phyloP scores from a whole-genome alignment of 441 rosid genomes.

The Adansonia grandidieri region DNA sequence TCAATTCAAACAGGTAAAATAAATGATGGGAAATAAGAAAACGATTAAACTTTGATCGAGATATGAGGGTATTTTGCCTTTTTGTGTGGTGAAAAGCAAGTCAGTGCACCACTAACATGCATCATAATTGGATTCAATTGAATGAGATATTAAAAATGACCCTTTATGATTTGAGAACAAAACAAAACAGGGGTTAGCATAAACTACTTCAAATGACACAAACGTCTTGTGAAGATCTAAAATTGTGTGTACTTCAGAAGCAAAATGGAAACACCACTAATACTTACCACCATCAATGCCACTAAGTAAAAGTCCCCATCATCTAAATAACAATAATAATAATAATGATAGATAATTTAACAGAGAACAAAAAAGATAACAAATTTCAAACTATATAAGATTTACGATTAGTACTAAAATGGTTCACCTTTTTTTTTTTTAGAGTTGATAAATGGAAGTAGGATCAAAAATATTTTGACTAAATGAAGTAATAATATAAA shows the following conservation, averaged over 20 bases:
- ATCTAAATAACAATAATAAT: slow-evolving; percentile 32
- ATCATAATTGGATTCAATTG: not conserved
- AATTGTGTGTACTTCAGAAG: not conserved
- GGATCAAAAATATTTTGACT: not conserved
- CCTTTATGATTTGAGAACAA: too few species aligned
- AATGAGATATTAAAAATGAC: too few species aligned
- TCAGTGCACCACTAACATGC: not conserved
- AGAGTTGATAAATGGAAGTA: not conserved
- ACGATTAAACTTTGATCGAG: too few species aligned
- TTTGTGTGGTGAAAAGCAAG: not conserved
- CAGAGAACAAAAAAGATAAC: not conserved
- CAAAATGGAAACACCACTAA: not conserved
- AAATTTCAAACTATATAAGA: not conserved
- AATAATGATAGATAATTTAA: slow-evolving; percentile 32
- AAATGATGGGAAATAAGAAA: too few species aligned
- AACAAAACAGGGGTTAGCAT: not conserved
- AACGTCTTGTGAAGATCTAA: not conserved
- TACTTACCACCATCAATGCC: not conserved
- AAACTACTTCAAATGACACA: not conserved
- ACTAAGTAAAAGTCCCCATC: slow-evolving; percentile 77
- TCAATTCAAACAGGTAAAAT: too few species aligned
- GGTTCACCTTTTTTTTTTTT: not conserved
- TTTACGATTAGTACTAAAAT: not conserved
- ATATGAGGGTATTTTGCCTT: too few species aligned
- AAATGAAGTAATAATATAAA: not conserved